These are phyloP conservation scores for Mycena albidolilacea DNA, from an alignment of 768 basidiomycete species.

Conservation along the genomic window DNA sequence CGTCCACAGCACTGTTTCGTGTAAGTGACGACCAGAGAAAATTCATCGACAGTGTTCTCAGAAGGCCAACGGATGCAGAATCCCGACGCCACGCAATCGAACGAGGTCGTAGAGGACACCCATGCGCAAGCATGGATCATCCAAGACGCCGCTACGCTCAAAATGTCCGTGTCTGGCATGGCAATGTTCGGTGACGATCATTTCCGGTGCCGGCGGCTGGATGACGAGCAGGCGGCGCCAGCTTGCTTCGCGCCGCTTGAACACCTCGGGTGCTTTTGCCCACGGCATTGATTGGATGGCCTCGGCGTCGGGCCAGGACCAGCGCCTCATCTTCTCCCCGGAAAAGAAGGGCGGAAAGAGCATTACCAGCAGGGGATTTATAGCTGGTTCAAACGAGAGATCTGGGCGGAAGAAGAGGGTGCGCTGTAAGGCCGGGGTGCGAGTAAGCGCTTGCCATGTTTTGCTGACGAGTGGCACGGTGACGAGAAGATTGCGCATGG, in stretches of 20 bases:
- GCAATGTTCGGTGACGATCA: background rate
- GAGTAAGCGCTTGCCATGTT: background rate
- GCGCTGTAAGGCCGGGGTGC: background rate
- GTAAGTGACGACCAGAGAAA: too few species aligned
- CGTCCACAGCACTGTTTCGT: too few species aligned
- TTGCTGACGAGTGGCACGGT: constrained; percentile 8
- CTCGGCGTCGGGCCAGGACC: background rate
- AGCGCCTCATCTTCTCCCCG: background rate
- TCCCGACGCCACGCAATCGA: background rate
- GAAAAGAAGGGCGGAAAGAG: constrained; percentile 16
- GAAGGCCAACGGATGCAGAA: background rate
- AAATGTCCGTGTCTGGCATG: background rate
- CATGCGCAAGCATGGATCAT: constrained; percentile 1
- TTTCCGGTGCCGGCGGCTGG: constrained; percentile 3
- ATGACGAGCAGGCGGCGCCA: constrained; percentile 22
- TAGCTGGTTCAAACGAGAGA: background rate
- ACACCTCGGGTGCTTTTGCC: constrained; percentile 2
- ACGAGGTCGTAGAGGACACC: constrained; percentile 5
- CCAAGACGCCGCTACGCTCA: background rate
- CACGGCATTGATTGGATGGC: constrained; percentile 13
- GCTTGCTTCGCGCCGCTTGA: constrained; percentile 8
- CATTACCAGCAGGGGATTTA: constrained; percentile 5
- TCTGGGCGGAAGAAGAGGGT: constrained; percentile 19
- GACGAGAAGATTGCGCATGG: constrained; percentile 13
- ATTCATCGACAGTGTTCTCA: too few species aligned